phyloP scores from a whole-genome alignment of 805 yeast species.

The Ogataea henricii region DNA sequence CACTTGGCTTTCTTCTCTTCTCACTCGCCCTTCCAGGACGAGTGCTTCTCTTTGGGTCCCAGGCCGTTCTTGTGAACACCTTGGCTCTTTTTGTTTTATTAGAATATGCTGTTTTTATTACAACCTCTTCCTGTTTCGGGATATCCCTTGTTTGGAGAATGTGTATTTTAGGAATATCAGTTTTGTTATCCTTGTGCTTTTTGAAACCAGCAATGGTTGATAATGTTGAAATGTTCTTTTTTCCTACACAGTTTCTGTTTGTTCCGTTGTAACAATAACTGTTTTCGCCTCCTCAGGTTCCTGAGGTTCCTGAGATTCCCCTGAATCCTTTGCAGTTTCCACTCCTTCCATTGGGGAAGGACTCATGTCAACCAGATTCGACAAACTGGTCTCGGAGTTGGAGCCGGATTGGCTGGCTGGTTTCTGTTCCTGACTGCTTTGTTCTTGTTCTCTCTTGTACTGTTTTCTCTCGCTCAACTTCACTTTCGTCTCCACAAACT shows the following conservation, averaged over 20 bases:
- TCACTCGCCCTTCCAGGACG: constrained; percentile 1
- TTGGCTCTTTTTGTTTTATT: constrained; percentile 17
- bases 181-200: constrained; percentile 2
- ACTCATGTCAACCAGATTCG: no score
- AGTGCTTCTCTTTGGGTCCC: constrained; percentile 7
- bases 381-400: no score
- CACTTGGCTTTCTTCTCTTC: constrained; percentile 4
- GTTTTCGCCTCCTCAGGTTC: background rate
- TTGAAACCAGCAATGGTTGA: no score
- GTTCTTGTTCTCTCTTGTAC: constrained; percentile 4
- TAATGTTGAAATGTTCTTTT: background rate
- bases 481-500: constrained; percentile 16
- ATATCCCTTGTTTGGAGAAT: background rate
- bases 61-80: background rate
- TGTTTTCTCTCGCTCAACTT: constrained; percentile 13
- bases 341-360: no score
- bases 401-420: no score
- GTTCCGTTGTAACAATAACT: background rate
- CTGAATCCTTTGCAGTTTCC: no score
- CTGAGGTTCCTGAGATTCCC: no score
- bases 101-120: constrained; percentile 14
- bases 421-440: background rate
- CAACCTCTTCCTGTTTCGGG: constrained; percentile 2
- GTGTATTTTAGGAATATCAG: constrained; percentile 8
- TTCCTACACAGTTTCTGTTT: background rate